These are phyloP conservation scores for Neocucurbitaria cava DNA, from an alignment of 2,329 filamentous ascomycete species.

Conservation along the genomic window DNA sequence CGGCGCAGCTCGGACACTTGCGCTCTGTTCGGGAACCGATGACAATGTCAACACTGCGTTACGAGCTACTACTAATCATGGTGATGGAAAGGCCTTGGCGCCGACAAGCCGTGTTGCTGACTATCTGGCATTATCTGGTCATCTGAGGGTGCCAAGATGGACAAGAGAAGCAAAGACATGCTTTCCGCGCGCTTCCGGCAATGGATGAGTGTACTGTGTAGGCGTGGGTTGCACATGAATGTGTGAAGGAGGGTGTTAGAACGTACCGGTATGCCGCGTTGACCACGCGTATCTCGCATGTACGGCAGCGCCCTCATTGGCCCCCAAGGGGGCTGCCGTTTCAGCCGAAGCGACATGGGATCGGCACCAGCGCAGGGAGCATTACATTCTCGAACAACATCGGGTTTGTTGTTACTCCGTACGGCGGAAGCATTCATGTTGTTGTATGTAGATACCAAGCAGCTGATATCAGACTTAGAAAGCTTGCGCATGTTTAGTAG, in stretches of 20 bases:
- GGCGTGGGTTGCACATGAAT: not conserved
- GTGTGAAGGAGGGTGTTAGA: not conserved
- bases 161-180: not conserved
- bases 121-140: not conserved
- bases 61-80: slow-evolving; percentile 11
- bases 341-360: slow-evolving; percentile 2
- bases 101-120: slow-evolving; percentile 1
- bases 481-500: slow-evolving; percentile 2
- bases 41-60: slow-evolving; percentile 5
- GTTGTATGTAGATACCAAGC: not conserved
- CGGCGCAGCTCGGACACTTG: slow-evolving; percentile 6
- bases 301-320: slow-evolving; percentile 5
- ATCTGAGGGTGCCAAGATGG: not conserved
- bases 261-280: not conserved
- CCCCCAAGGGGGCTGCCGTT: slow-evolving; percentile 7
- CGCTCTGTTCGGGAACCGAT: slow-evolving; percentile 16
- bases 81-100: not conserved
- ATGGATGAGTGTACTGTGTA: not conserved
- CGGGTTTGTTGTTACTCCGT: no score
- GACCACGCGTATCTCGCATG: not conserved
- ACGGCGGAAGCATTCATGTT: not conserved
- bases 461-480: slow-evolving; percentile 4
- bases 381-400: not conserved
- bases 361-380: not conserved
- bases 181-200: slow-evolving; percentile 8